Base-by-base conservation (phyloP, 257 asterid species). In the Penstemon newberryi region DNA sequence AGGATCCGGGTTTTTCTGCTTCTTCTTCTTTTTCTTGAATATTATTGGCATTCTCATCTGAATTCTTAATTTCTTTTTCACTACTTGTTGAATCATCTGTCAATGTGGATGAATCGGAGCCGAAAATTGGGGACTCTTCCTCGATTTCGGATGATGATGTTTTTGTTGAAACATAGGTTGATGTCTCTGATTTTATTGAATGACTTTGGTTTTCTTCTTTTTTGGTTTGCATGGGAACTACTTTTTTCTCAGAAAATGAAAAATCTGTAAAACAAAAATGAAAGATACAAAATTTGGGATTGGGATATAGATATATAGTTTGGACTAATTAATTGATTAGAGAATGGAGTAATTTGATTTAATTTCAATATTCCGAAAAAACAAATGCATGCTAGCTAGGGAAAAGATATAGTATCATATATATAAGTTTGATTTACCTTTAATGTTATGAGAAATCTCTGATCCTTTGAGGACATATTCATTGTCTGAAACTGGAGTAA, bases 391-490 rank as follows among this genome's bases (percentile, higher is more conserved):
- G 9, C 54, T 49, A 49, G 9, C 54, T 49, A 49, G 4, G 54
- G 3, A 49, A n/a, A 40, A 33, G 13, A 33, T 56, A 12, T 9
- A 15, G 18, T 15, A 1, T 25, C 33, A 25, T 25, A 25, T 25
- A 25, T 1, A 1, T 25, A 45, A 43, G 18, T 5, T 8, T 51
- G 19, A 49, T 58, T 72, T 65, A 84, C 96, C 95, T 78, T 72
- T 78, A 10, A 65, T 57, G 52, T 55, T 15, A 19, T 81, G 75
- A 53, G 81, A 63, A 71, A 86, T 75, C 76, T 90, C 86, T 19
- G 97, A 93, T 71, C 98, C 98, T 77, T 90, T 90, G 62, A 93
- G 87, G 11, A 93, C 97, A 63, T 85, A 93, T 78, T 93, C 98
- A 75, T 85, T 88, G 84, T 93, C 95, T 4, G 95, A 87, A 56